phyloP scores from a whole-genome alignment of 257 asterid genomes.

The Gentiana dahurica region DNA sequence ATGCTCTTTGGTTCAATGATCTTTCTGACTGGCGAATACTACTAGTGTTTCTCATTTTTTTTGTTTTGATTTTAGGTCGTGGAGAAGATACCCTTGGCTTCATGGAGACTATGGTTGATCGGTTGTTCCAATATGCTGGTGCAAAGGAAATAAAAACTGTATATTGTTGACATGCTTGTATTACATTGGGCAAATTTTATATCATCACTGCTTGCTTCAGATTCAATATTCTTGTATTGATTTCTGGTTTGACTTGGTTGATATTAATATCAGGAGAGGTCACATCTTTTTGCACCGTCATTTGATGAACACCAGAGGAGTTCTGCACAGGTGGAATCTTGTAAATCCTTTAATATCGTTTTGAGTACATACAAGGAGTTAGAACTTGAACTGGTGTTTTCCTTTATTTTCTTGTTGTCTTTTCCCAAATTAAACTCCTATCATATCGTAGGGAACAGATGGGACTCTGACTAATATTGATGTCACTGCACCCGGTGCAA shows the following conservation, averaged over 20 bases:
- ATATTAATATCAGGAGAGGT: conserved; percentile 43
- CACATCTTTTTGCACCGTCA: conserved; percentile 28
- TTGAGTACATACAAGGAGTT: background rate
- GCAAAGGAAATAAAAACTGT: conserved; percentile 72
- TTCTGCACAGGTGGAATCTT: conserved; percentile 57
- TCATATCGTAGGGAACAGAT: conserved; percentile 47
- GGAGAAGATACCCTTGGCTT: conserved; percentile 89
- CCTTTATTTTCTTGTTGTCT: conserved; percentile 3
- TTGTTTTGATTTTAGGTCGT: conserved; percentile 41
- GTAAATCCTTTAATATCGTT: conserved; percentile 4
- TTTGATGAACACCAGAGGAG: conserved; percentile 60
- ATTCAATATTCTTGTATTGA: conserved; percentile 11
- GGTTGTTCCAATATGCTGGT: conserved; percentile 72
- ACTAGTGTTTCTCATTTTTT: conserved; percentile 6
- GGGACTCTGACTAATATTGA: conserved; percentile 66
- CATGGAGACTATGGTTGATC: conserved; percentile 61
- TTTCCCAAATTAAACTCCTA: conserved; percentile 17
- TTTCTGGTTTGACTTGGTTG: conserved; percentile 13
- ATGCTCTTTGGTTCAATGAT: conserved; percentile 6
- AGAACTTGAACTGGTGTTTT: conserved; percentile 5
- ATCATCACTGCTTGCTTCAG: conserved; percentile 8
- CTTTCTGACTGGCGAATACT: conserved; percentile 12
- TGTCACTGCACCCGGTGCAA: conserved; percentile 95
- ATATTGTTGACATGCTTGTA: conserved; percentile 14
- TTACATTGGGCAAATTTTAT: background rate